These are phyloP conservation scores for Sanguinoderma infundibulare DNA, from an alignment of 1,284 basidiomycete species.

Conservation along the genomic window DNA sequence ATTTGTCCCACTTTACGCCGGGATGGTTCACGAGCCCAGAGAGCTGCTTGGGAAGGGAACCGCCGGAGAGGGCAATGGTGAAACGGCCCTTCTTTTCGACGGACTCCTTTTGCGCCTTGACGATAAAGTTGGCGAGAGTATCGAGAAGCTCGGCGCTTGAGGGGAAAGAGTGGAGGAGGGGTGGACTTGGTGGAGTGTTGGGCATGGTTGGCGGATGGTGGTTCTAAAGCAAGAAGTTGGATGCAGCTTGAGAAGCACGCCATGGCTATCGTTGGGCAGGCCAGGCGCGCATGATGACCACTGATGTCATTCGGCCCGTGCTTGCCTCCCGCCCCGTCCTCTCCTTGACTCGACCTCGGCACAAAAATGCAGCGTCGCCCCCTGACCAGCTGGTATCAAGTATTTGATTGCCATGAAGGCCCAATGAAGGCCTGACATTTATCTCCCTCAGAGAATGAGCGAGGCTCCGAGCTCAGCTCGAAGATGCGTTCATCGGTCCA, in stretches of 20 bases:
- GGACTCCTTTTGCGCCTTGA: slow-evolving; percentile 90
- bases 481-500: too few relatives aligned
- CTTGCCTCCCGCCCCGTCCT: not conserved
- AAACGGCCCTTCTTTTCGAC: slow-evolving; percentile 89
- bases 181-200: slow-evolving; percentile 53
- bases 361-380: too few relatives aligned
- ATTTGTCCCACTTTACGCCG: slow-evolving; percentile 93
- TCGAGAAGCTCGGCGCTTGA: slow-evolving; percentile 57
- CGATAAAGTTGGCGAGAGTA: slow-evolving; percentile 82
- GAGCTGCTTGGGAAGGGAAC: slow-evolving; percentile 89
- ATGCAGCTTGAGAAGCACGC: not conserved
- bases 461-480: too few relatives aligned
- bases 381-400: not conserved
- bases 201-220: slow-evolving; percentile 7
- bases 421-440: too few relatives aligned
- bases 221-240: not conserved
- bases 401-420: too few relatives aligned
- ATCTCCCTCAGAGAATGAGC: too few relatives aligned
- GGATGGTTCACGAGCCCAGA: slow-evolving; percentile 73
- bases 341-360: not conserved
- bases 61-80: slow-evolving; percentile 92
- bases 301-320: slow-evolving; percentile 13
- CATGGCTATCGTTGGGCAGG: too few relatives aligned
- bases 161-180: slow-evolving; percentile 80
- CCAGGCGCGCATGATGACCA: not conserved